Conservation (phyloP, 2,329 filamentous ascomycete species). For the Colletotrichum graminicola region DNA sequence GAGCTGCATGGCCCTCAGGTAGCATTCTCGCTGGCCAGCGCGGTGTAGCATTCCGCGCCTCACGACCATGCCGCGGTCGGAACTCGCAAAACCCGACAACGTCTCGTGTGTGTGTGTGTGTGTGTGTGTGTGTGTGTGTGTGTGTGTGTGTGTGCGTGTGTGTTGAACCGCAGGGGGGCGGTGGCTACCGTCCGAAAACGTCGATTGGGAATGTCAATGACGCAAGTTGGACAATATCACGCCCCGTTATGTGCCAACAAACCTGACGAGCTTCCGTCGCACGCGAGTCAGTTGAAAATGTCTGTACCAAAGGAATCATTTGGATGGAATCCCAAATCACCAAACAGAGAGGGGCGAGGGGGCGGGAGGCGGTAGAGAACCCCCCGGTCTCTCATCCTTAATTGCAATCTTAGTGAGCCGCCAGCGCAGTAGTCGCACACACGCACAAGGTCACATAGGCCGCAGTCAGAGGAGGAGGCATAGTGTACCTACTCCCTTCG, state of each 20-base stretch:
- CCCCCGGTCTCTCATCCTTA: conserved; percentile 25
- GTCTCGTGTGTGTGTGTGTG: conserved; percentile 7
- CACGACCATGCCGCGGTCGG: conserved; percentile 16
- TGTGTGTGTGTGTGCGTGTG: too few species aligned
- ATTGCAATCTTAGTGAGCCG: conserved; percentile 22
- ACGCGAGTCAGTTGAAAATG: conserved; percentile 31
- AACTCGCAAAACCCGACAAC: conserved; percentile 13
- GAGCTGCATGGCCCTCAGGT: conserved; percentile 16
- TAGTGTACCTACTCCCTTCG: background rate
- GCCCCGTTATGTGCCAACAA: conserved; percentile 26
- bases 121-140: too few species aligned
- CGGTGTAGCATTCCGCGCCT: conserved; percentile 35
- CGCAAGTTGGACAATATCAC: conserved; percentile 23
- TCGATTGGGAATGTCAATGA: conserved; percentile 26
- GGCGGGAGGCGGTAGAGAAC: background rate
- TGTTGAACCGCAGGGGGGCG: background rate
- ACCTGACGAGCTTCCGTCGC: conserved; percentile 28
- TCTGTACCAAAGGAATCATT: conserved; percentile 25
- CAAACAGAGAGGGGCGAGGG: conserved; percentile 2
- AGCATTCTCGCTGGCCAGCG: conserved; percentile 10
- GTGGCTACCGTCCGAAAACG: conserved; percentile 16
- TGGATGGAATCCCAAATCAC: conserved; percentile 19
- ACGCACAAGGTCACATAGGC: conserved; percentile 8
- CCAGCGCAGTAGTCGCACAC: conserved; percentile 10
- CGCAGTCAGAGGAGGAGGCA: conserved; percentile 6